Percentiles rank a stretch among this genome's conserved stretches.
These are phyloP conservation scores for Parmales sp. DNA, from an alignment of 108 stramenopile genomes.

Conservation along the genomic window DNA sequence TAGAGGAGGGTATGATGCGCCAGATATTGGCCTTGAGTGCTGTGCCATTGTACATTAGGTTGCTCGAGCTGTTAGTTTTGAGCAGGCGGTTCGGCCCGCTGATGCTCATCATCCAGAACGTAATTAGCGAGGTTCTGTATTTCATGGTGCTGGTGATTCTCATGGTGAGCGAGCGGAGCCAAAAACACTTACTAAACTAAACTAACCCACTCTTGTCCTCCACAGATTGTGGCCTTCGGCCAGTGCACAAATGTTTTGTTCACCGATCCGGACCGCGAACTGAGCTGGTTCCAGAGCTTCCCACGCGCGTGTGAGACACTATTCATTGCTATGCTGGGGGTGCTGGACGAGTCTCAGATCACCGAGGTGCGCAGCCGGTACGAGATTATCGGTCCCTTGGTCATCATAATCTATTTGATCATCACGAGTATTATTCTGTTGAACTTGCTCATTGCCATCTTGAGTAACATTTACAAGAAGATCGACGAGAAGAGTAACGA, in stretches of 20 bases:
- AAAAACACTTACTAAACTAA: no score
- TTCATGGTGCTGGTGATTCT: background rate
- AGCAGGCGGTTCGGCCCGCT: background rate
- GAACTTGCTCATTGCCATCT: background rate
- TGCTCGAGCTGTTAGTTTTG: background rate
- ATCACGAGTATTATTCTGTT: background rate
- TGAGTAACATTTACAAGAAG: constrained; percentile 3
- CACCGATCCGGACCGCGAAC: background rate
- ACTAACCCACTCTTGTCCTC: no score
- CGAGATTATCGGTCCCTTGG: background rate
- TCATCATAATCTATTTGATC: background rate
- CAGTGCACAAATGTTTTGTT: background rate
- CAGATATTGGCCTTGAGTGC: background rate
- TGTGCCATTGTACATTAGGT: background rate
- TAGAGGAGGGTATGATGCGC: background rate
- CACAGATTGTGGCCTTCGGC: background rate
- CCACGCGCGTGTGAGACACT: background rate
- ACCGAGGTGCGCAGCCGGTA: background rate
- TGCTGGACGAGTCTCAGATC: background rate
- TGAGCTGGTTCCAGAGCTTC: background rate
- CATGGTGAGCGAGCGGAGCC: no score
- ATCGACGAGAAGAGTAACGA: background rate
- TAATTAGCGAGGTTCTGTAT: background rate
- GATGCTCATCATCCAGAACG: constrained; percentile 1
- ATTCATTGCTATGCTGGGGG: background rate